These are phyloP conservation scores for Heritiera fomes DNA, from an alignment of 345 rosid genomes.

Conservation along the genomic window DNA sequence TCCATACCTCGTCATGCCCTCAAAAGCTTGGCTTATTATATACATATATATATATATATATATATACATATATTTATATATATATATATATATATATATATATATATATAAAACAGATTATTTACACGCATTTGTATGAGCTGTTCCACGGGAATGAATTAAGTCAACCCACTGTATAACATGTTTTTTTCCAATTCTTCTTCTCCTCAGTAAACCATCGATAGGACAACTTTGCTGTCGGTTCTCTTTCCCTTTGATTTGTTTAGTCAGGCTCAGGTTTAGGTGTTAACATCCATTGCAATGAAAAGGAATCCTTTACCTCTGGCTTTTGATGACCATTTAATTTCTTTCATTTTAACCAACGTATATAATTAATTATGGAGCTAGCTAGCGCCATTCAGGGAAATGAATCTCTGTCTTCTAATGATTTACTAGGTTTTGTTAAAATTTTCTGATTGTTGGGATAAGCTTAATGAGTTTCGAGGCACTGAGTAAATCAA, in stretches of 20 bases:
- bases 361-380: too few species aligned
- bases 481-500: too few species aligned
- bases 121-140: slow-evolving; percentile 25
- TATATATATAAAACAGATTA: too few species aligned
- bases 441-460: too few species aligned
- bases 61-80: too few species aligned
- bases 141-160: slow-evolving; percentile 29
- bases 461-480: too few species aligned
- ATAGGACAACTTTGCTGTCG: slow-evolving; percentile 22
- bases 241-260: slow-evolving; percentile 8
- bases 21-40: slow-evolving; percentile 3
- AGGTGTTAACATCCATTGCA: not conserved
- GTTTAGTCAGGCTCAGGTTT: not conserved
- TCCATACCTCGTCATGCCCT: slow-evolving; percentile 29
- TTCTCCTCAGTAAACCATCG: not conserved
- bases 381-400: not conserved
- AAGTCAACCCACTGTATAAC: slow-evolving; percentile 39
- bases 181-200: not conserved
- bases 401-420: slow-evolving; percentile 25
- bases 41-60: not conserved
- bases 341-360: not conserved
- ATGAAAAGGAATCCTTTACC: too few species aligned
- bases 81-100: too few species aligned
- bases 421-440: slow-evolving; percentile 14
- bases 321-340: not conserved